Conservation (phyloP, 1,139 yeast genomes). For the Wickerhamomyces sp. region DNA sequence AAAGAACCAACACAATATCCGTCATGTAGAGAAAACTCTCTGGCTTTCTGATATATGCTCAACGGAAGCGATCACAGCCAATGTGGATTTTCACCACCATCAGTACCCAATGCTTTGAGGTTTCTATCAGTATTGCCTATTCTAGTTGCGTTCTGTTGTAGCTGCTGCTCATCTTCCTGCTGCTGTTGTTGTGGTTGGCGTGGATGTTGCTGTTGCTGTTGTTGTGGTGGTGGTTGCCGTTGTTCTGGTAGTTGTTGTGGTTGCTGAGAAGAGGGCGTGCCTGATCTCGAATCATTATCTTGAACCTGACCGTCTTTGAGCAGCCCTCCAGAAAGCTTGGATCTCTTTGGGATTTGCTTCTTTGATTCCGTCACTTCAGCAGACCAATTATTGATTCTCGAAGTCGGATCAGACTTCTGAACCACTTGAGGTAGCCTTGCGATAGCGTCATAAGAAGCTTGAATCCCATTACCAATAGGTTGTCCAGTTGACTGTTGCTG, state of each 20-base stretch:
- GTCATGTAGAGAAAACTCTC: too few relatives aligned
- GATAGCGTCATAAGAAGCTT: not conserved
- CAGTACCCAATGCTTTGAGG: not conserved
- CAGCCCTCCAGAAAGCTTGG: not conserved
- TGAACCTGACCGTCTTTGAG: too few relatives aligned
- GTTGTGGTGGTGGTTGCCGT: not conserved
- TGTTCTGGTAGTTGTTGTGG: not conserved
- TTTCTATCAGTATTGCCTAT: too few relatives aligned
- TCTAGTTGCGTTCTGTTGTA: too few relatives aligned
- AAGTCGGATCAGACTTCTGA: not conserved
- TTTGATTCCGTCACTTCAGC: not conserved
- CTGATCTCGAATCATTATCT: too few relatives aligned
- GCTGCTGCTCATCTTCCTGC: too few relatives aligned
- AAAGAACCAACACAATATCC: too few relatives aligned
- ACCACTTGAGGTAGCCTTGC: not conserved
- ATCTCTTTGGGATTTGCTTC: not conserved
- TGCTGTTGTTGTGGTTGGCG: not conserved
- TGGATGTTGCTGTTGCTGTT: not conserved
- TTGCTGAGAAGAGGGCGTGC: too few relatives aligned
- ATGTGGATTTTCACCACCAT: constrained; percentile 1
- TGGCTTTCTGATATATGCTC: too few relatives aligned
- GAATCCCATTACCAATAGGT: too few relatives aligned
- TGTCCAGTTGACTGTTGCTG: constrained; percentile 1
- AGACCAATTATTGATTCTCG: not conserved
- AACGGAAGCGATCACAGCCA: not conserved